Evolutionary conservation across 129 eudicot genomes (phyloP), one percentile per base, ranked within the genome.

Genomic region (Smallanthus sonchifolius): DNA sequence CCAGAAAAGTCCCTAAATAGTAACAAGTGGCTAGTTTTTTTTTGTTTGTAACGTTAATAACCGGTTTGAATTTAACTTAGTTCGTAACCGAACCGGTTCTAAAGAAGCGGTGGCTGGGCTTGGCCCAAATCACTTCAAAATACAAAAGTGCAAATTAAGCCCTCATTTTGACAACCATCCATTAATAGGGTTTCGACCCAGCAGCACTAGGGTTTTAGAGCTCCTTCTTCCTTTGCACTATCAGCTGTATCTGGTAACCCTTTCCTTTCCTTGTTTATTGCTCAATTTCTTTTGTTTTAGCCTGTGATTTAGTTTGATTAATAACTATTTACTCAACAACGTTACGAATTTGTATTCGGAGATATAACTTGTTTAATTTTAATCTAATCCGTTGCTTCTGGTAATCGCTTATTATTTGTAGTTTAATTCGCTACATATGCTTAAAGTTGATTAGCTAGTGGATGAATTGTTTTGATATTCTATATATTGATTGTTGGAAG

Each of bases 161-260:
- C 10, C 10, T 24, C 9, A 11, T 40, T 42, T 42, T 42, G 45
- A 42, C 45, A 42, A 9, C 45, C 45, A 42, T 42, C 9, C 30
- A 24, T 24, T 24, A 0, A 5, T 66, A 66, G 71, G 71, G 71
- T 66, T 66, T 66, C 71, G 11, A 40, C 16, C 16, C 54, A 40
- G n/a, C 54, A 19, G 51, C 73, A 44, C 57, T 28, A 67, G 73
- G 73, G 59, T 67, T 67, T 45, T 67, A 45, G 73, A 44, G 14
- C 40, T 44, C 6, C 11, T 44, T 61, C 42, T 62, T 39, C 30
- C 39, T 11, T 11, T 32, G 19, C 32, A 4, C 39, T 52, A 16
- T 63, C 70, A 39, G 15, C 19, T 67, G 13, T 6, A 19, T 65
- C 35, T 38, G 73, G 73, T 67, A 45, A 67, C 16, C 11, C 1